These are phyloP conservation scores for Pichia sp. DNA, from an alignment of 1,139 yeast genomes.

Conservation along the genomic window DNA sequence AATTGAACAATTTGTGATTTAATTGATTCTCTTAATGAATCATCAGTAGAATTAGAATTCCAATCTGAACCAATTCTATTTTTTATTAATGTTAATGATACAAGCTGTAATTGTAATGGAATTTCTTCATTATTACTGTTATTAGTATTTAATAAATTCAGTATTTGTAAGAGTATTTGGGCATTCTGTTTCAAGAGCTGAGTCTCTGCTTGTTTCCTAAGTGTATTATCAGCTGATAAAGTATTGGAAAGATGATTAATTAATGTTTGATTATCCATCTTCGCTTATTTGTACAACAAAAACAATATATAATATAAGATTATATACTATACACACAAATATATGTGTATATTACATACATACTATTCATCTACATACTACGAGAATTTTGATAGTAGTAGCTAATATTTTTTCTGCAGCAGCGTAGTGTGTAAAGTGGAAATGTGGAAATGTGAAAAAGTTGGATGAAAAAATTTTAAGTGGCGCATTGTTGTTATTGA, in stretches of 20 bases:
- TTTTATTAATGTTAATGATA: conserved; percentile 9
- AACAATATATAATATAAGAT: too few relatives aligned
- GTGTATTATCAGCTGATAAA: conserved; percentile 22
- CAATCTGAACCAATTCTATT: conserved; percentile 7
- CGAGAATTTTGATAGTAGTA: too few relatives aligned
- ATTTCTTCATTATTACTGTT: neutral
- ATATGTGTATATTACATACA: too few relatives aligned
- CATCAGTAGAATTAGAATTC: neutral
- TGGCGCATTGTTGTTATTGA: too few relatives aligned
- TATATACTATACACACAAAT: too few relatives aligned
- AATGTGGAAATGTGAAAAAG: too few relatives aligned
- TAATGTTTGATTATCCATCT: conserved; percentile 9
- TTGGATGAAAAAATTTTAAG: too few relatives aligned
- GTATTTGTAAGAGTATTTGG: conserved; percentile 1
- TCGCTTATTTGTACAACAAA: neutral
- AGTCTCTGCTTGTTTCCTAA: conserved; percentile 15
- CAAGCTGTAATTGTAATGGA: conserved; percentile 3
- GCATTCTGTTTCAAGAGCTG: conserved; percentile 4
- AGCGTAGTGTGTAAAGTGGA: too few relatives aligned
- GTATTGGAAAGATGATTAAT: conserved; percentile 24
- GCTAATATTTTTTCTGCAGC: too few relatives aligned
- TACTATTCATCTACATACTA: too few relatives aligned
- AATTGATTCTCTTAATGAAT: neutral
- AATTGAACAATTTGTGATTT: conserved; percentile 4
- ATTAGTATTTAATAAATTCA: conserved; percentile 1